Evolutionary conservation across 192 early-diverging fungal species (phyloP), one percentile per base, ranked within the genome.

Genomic region (Irineochytrium annulatum): DNA sequence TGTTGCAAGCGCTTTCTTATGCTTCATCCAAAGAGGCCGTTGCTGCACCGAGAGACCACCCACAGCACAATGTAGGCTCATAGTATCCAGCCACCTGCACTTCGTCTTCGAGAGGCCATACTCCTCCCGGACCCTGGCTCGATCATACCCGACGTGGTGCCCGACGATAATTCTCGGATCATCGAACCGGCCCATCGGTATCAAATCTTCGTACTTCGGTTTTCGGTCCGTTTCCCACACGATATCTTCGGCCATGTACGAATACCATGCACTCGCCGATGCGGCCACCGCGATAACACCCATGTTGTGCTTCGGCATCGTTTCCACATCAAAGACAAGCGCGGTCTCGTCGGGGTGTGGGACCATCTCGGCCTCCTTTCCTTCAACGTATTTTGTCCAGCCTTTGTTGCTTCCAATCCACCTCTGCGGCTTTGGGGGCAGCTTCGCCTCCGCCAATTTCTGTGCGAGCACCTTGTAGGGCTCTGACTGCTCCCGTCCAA

Each of bases 81-180:
- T 88, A 1, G 96, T 98, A 68, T 98, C 96, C 6, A 98, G 43
- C 67, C 85, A 97, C 19, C 73, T 75, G 19, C 80, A 74, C 8
- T 70, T 63, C 8, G 86, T 76, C 11, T 68, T 59, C n/a, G 80
- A 70, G 2, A 85, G 16, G 31, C 61, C 70, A 57, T 97, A 97
- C 67, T 95, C 96, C 52, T 95, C 94, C 46, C 79, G 73, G 26
- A 97, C 79, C 3, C 91, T 77, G 13, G 91, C 89, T 3, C 94
- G 83, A 70, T 98, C 96, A 61, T 86, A 98, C 2, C 90, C 87
- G 4, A 97, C 87, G 54, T 95, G 91, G 72, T 98, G 96, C 0
- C 96, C 96, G 20, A 98, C 77, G 5, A 93, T 63, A 1, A 93
- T 44, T 0, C 86, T 72, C 32, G 72, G 63, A 31, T 32, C 43